phyloP scores from a whole-genome alignment of 352 stramenopile genomes.

The Phytophthora quininea region DNA sequence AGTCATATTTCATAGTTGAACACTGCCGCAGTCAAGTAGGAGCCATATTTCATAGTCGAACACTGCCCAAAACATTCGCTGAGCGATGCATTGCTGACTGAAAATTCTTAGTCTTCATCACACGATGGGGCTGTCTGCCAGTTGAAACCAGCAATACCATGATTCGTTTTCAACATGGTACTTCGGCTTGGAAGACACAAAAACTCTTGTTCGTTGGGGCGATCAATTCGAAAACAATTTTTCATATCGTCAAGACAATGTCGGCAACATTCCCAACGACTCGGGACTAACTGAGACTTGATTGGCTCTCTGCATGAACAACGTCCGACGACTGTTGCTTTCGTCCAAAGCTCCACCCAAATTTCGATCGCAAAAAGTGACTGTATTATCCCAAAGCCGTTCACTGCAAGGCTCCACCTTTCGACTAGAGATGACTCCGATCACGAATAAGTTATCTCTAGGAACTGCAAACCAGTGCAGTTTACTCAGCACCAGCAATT shows the following conservation, averaged over 20 bases:
- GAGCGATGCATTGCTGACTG: no score
- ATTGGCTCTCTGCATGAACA: not conserved
- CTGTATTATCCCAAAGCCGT: not conserved
- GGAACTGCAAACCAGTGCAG: slow-evolving; percentile 19
- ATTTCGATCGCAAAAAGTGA: not conserved
- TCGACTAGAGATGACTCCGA: slow-evolving; percentile 15
- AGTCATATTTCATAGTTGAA: not conserved
- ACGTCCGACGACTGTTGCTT: not conserved
- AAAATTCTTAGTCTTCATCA: no score
- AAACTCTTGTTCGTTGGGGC: not conserved
- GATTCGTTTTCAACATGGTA: no score
- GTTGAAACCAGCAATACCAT: no score
- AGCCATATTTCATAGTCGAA: no score
- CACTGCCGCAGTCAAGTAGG: no score
- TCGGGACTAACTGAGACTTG: not conserved
- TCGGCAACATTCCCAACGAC: not conserved
- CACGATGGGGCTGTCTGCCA: no score
- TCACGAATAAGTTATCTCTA: slow-evolving; percentile 16
- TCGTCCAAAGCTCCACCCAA: slow-evolving; percentile 1
- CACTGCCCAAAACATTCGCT: no score
- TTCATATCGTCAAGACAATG: not conserved
- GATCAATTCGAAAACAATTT: not conserved
- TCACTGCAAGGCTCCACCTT: slow-evolving; percentile 13
- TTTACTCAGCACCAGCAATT: slow-evolving; percentile 18
- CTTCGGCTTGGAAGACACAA: no score